These are phyloP conservation scores for Herpetomonas samuelpessoai DNA, from an alignment of 208 protist species.

Conservation along the genomic window DNA sequence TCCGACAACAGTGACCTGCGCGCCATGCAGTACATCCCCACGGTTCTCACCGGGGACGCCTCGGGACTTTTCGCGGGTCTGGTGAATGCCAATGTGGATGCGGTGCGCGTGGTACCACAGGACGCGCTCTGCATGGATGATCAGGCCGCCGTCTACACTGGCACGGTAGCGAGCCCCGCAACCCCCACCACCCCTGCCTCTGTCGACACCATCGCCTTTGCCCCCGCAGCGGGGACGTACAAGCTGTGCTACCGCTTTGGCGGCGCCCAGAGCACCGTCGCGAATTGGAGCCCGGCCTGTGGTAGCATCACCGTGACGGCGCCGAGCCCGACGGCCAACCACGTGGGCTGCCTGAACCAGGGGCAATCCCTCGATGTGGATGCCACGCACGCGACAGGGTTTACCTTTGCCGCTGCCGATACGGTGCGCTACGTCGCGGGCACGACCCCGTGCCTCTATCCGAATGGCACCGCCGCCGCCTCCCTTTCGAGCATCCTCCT, in stretches of 20 bases:
- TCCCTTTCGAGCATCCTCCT: slow-evolving; percentile 40
- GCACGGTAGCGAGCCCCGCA: slow-evolving; percentile 7
- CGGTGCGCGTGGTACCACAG: slow-evolving; percentile 67
- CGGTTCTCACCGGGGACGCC: slow-evolving; percentile 32
- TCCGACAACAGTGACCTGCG: slow-evolving; percentile 25
- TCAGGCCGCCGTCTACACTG: slow-evolving; percentile 46
- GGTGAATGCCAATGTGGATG: slow-evolving; percentile 26
- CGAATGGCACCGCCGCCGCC: slow-evolving; percentile 20
- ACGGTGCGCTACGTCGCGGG: slow-evolving; percentile 54
- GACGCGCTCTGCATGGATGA: slow-evolving; percentile 51
- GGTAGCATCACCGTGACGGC: slow-evolving; percentile 24
- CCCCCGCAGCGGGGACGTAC: slow-evolving; percentile 42
- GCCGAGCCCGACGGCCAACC: slow-evolving; percentile 40
- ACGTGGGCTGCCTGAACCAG: slow-evolving; percentile 55
- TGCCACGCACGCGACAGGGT: slow-evolving; percentile 22
- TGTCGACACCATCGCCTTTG: slow-evolving; percentile 49
- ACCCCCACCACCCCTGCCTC: slow-evolving; percentile 6
- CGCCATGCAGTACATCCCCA: slow-evolving; percentile 81
- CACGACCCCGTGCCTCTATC: slow-evolving; percentile 43
- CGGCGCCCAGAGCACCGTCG: slow-evolving; percentile 18
- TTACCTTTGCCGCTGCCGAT: slow-evolving; percentile 32
- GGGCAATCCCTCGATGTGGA: slow-evolving; percentile 56
- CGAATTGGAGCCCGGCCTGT: slow-evolving; percentile 87
- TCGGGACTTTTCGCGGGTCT: slow-evolving; percentile 13
- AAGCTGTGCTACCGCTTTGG: slow-evolving; percentile 89